Percentiles rank a stretch among this genome's conserved stretches.
Evolutionary conservation across 2,329 filamentous ascomycete species (phyloP).

Genomic region (Beauveria asiatica): DNA sequence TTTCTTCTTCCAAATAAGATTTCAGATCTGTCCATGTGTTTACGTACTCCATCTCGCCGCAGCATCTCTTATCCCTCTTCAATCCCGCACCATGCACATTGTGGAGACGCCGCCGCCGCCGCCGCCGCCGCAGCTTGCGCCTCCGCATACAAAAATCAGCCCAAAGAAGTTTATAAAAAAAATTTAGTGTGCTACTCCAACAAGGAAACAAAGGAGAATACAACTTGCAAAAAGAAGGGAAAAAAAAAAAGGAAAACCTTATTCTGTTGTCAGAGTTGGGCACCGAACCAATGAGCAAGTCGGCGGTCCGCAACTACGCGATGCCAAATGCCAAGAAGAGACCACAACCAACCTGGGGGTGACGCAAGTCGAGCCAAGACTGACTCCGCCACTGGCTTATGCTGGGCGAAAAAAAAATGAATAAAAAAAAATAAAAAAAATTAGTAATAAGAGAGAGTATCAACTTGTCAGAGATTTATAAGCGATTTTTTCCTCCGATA

Average conservation of each 20-base stretch:
- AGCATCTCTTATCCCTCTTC: background rate
- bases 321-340: background rate
- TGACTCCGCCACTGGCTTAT: background rate
- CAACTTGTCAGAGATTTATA: background rate
- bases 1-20: background rate
- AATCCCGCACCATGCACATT: background rate
- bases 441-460: too few relatives aligned
- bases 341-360: background rate
- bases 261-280: background rate
- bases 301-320: too few relatives aligned
- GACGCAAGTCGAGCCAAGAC: slow-evolving; percentile 3
- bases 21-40: background rate
- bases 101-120: background rate
- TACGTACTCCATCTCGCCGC: slow-evolving; percentile 3
- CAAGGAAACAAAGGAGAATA: background rate
- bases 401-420: too few relatives aligned
- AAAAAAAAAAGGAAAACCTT: background rate
- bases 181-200: background rate
- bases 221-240: background rate
- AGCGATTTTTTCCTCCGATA: background rate
- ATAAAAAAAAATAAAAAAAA: too few relatives aligned
- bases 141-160: background rate
- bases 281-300: background rate
- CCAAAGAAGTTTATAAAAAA: background rate
- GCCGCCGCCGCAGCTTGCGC: background rate